Evolutionary conservation across 1,284 basidiomycete species (phyloP), one percentile per base, ranked within the genome.

Genomic region (Cystobasidium slooffiae): DNA sequence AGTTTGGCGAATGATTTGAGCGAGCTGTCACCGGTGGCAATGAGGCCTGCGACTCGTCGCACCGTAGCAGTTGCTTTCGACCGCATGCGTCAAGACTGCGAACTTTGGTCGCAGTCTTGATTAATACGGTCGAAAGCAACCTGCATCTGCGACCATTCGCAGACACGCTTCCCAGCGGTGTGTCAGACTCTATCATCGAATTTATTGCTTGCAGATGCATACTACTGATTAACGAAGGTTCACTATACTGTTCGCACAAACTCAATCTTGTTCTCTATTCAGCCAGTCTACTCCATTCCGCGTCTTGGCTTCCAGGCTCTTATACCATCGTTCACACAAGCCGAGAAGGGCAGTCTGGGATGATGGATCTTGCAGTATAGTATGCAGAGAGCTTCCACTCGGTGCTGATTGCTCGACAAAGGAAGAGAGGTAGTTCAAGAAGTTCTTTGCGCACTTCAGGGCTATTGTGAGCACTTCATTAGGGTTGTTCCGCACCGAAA

Each of bases 361-460:
- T 16, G 68, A 58, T 16, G 53, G 52, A 55, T 75, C 59, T 47
- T 22, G 41, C n/a, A 69, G 24, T 9, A 75, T 72, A 56, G 41
- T 39, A 44, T 75, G 75, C 16, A 73, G 18, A 7, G 70, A 73
- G 24, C 62, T 65, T n/a, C 70, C 70, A 53, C 49, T 58, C 3
- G 70, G 70, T 12, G 70, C 70, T 10, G 70, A 73, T 43, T 73
- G 70, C 31, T 16, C 68, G 14, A 58, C 66, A 53, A 75, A 75
- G 18, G 75, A 75, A 10, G 75, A 75, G 12, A 75, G 69, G 53
- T 75, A 75, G 31, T 75, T 66, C n/a, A 75, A 62, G 55, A 75
- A 66, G 58, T 75, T 75, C 75, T 75, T 75, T 0, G 75, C 75
- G 47, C 62, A 66, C 18, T 66, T 56, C 3, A 72, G 37, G 9